phyloP scores from a whole-genome alignment of 768 basidiomycete species.

The Pseudohyphozyma bogoriensis region DNA sequence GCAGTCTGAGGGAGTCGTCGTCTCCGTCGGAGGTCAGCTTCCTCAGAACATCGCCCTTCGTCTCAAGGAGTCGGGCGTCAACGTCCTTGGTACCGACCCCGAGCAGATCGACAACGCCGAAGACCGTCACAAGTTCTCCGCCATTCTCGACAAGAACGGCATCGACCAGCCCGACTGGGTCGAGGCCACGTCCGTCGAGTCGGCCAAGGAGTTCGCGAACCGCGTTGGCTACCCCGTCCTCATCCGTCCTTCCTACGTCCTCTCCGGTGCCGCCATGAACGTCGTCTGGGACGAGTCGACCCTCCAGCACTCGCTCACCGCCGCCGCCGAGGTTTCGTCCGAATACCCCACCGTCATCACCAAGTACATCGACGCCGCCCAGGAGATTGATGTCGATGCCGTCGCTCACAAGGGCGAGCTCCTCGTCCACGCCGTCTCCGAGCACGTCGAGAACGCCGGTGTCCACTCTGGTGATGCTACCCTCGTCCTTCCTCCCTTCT shows the following conservation, averaged over 20 bases:
- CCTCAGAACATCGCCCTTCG: constrained; percentile 98
- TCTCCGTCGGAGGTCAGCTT: constrained; percentile 94
- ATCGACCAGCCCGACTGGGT: constrained; percentile 97
- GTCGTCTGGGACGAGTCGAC: constrained; percentile 85
- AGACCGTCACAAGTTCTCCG: constrained; percentile 98
- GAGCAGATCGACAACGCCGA: constrained; percentile 91
- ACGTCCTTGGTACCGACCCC: constrained; percentile 92
- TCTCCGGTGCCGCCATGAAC: constrained; percentile 99
- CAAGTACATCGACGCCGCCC: constrained; percentile 95
- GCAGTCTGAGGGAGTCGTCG: constrained; percentile 80
- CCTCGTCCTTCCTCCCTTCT: constrained; percentile 88
- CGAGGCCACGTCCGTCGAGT: constrained; percentile 76
- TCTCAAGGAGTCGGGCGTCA: constrained; percentile 79
- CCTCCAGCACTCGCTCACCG: constrained; percentile 88
- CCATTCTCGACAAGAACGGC: constrained; percentile 83
- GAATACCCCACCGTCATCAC: constrained; percentile 96
- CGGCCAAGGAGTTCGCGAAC: constrained; percentile 81
- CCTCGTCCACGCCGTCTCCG: constrained; percentile 88
- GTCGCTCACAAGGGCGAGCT: constrained; percentile 88
- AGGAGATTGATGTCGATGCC: constrained; percentile 96
- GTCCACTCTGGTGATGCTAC: constrained; percentile 99
- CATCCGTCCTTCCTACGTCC: constrained; percentile 94
- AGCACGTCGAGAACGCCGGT: constrained; percentile 97
- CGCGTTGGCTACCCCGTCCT: constrained; percentile 91
- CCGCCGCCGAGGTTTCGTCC: constrained; percentile 90